Evolutionary conservation across 352 stramenopile genomes (phyloP).

Genomic region (Pythium guiyangense): DNA sequence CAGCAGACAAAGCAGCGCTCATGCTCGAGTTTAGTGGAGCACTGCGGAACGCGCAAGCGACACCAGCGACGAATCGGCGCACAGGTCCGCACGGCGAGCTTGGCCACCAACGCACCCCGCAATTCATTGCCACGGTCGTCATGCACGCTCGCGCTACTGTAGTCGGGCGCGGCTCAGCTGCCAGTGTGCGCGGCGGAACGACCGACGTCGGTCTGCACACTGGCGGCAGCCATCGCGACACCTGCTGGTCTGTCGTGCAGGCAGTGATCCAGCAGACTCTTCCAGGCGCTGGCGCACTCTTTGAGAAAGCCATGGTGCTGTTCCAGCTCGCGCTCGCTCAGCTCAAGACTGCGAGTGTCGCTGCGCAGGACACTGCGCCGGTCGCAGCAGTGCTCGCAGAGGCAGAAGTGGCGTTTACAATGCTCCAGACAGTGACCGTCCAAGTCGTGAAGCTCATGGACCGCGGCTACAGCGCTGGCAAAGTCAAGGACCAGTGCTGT

Average conservation of each 20-base stretch:
- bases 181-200: conserved; percentile 25
- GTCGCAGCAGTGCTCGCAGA: no score
- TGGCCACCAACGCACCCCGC: conserved; percentile 45
- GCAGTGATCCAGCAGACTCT: conserved; percentile 29
- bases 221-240: conserved; percentile 30
- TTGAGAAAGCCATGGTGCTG: conserved; percentile 28
- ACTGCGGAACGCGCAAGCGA: no score
- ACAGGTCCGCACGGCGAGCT: conserved; percentile 21
- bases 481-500: background rate
- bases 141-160: background rate
- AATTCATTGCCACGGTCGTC: conserved; percentile 39
- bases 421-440: conserved; percentile 12
- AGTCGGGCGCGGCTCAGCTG: no score
- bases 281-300: conserved; percentile 22
- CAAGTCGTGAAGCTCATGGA: background rate
- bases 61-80: no score
- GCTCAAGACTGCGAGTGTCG: no score
- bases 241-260: conserved; percentile 50
- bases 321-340: conserved; percentile 21
- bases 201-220: conserved; percentile 54
- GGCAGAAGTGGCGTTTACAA: conserved; percentile 15
- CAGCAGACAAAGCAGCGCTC: conserved; percentile 19
- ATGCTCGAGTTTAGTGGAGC: no score
- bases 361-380: no score
- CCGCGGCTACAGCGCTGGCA: conserved; percentile 3